Percentiles rank a stretch among this genome's conserved stretches.
Evolutionary conservation across 192 early-diverging fungal species (phyloP).

Genomic region (Backusella psychrophila): DNA sequence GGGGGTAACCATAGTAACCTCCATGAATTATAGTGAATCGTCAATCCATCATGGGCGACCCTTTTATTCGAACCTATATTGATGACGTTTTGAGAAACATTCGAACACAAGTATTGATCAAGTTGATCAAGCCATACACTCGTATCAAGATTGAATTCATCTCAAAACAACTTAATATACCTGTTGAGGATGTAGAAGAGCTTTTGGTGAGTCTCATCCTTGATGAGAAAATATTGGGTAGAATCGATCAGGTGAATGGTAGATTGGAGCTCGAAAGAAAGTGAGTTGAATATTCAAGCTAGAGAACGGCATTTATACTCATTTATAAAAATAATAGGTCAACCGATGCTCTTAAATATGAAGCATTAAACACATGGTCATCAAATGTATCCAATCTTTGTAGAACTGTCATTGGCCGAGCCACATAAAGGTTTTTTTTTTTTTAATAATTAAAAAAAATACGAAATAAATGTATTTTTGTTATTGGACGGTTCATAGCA

Average conservation of each 20-base stretch:
- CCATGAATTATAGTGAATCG: slow-evolving; percentile 50
- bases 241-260: slow-evolving; percentile 90
- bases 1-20: not conserved
- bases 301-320: not conserved
- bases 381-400: slow-evolving; percentile 58
- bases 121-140: slow-evolving; percentile 89
- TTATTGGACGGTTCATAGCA: not conserved
- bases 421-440: slow-evolving; percentile 29
- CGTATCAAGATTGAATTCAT: slow-evolving; percentile 83
- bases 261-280: slow-evolving; percentile 68
- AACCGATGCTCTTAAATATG: slow-evolving; percentile 60
- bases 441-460: too few species aligned
- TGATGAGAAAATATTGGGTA: slow-evolving; percentile 80
- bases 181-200: slow-evolving; percentile 75
- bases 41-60: slow-evolving; percentile 80
- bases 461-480: not conserved
- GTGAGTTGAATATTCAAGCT: slow-evolving; percentile 40
- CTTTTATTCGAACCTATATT: slow-evolving; percentile 88
- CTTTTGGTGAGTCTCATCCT: slow-evolving; percentile 85
- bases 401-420: slow-evolving; percentile 57
- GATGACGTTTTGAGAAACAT: slow-evolving; percentile 92
- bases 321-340: slow-evolving; percentile 42
- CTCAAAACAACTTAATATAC: slow-evolving; percentile 79
- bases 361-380: slow-evolving; percentile 73
- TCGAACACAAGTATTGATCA: slow-evolving; percentile 85